A percentile compares a stretch with the other conserved stretches of the same genome.
Evolutionary conservation across 192 early-diverging fungal genomes (phyloP).

Genomic region (Pilaira anomala): DNA sequence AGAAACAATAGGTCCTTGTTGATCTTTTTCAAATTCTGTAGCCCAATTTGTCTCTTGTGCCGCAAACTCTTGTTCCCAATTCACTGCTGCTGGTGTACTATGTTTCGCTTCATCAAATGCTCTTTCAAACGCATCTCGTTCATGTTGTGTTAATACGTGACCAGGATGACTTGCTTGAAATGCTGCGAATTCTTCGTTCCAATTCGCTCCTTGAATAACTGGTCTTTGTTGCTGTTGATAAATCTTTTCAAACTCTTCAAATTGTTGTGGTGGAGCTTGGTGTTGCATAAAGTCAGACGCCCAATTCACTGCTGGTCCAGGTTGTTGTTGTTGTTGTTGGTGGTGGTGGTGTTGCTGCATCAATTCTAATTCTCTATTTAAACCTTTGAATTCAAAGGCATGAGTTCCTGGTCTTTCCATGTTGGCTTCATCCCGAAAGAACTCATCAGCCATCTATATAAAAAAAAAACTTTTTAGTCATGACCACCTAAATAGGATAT

Average conservation of each 20-base stretch:
- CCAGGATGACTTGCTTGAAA: conserved; percentile 29
- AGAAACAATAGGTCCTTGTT: conserved; percentile 27
- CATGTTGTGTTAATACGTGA: conserved; percentile 36
- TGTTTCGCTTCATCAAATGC: conserved; percentile 62
- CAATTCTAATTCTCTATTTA: conserved; percentile 62
- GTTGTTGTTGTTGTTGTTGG: conserved; percentile 11
- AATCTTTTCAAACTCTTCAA: conserved; percentile 48
- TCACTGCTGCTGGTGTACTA: conserved; percentile 36
- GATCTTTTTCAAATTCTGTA: conserved; percentile 47
- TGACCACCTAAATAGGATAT: background rate
- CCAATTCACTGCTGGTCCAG: conserved; percentile 52
- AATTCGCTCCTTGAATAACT: conserved; percentile 22
- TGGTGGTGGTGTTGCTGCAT: conserved; percentile 34
- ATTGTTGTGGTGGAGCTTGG: conserved; percentile 33
- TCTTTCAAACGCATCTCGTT: conserved; percentile 66
- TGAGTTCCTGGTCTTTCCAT: conserved; percentile 23
- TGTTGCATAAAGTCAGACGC: conserved; percentile 66
- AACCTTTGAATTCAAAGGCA: conserved; percentile 66
- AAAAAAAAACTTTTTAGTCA: background rate
- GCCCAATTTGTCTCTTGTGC: conserved; percentile 45
- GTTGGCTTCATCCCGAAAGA: conserved; percentile 40
- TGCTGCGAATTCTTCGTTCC: conserved; percentile 50
- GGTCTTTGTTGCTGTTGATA: conserved; percentile 25
- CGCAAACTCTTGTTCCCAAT: conserved; percentile 65
- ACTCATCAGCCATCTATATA: conserved; percentile 54